Evolutionary conservation across 345 rosid species (phyloP).

Genomic region (Isatis tinctoria): DNA sequence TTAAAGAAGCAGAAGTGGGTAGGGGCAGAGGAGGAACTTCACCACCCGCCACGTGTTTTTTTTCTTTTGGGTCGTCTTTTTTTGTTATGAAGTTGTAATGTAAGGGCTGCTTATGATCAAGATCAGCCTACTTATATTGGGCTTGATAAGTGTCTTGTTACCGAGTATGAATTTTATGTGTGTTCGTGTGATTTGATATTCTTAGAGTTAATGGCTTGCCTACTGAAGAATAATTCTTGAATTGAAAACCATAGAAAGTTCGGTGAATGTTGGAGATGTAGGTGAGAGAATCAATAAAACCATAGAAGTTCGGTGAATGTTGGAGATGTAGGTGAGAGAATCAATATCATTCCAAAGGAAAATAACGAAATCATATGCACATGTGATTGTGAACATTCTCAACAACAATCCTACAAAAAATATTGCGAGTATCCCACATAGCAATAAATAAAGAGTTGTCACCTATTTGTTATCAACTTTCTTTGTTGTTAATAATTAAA

Average conservation of each 20-base stretch:
- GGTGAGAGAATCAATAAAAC: background rate
- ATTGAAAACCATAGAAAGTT: background rate
- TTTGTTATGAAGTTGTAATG: conserved; percentile 19
- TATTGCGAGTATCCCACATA: background rate
- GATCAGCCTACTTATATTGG: background rate
- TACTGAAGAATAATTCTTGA: background rate
- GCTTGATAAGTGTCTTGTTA: conserved; percentile 1
- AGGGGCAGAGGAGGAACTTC: conserved; percentile 29
- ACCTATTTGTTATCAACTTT: background rate
- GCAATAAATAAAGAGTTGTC: background rate
- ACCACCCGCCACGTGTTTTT: conserved; percentile 27
- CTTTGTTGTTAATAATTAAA: background rate
- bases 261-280: background rate
- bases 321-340: background rate
- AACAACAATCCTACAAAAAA: background rate
- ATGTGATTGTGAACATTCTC: background rate
- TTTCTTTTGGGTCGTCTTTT: background rate
- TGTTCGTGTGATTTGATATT: background rate
- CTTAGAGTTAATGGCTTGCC: background rate
- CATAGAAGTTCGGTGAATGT: background rate
- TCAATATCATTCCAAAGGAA: background rate
- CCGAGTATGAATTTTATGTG: background rate
- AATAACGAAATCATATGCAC: background rate
- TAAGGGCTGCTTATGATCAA: background rate
- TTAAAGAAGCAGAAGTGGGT: conserved; percentile 15